Evolutionary conservation across 2,329 filamentous ascomycete genomes (phyloP).

Genomic region (Pyrenochaeta sp.): DNA sequence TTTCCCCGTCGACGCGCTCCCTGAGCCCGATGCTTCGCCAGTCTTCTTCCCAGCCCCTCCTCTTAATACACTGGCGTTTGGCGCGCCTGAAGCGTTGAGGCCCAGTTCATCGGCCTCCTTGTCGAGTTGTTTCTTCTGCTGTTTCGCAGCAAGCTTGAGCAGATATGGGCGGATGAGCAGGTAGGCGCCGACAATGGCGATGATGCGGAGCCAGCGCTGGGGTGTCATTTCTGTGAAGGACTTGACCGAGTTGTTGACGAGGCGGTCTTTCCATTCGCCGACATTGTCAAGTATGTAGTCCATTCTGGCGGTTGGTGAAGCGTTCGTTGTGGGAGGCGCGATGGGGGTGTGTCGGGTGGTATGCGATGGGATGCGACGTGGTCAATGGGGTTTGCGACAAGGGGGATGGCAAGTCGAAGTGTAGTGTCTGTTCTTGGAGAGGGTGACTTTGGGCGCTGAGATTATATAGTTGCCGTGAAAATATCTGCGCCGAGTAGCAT

Average conservation of each 20-base stretch:
- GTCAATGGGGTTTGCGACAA: too few species aligned
- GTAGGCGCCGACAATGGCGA: constrained; percentile 77
- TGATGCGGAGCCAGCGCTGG: constrained; percentile 68
- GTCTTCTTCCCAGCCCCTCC: constrained; percentile 54
- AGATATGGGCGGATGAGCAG: constrained; percentile 74
- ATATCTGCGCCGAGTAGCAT: too few species aligned
- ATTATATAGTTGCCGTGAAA: too few species aligned
- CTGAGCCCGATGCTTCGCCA: constrained; percentile 60
- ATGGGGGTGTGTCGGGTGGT: constrained; percentile 1
- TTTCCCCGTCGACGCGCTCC: constrained; percentile 66
- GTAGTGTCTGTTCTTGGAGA: too few species aligned
- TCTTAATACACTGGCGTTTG: constrained; percentile 42
- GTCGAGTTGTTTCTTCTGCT: constrained; percentile 70
- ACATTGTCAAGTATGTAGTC: constrained; percentile 33
- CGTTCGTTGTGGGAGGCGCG: constrained; percentile 3
- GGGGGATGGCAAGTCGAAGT: too few species aligned
- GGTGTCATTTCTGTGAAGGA: constrained; percentile 54
- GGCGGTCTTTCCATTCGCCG: constrained; percentile 44
- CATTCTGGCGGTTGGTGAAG: too few species aligned
- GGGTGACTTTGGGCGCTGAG: too few species aligned
- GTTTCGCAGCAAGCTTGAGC: constrained; percentile 69
- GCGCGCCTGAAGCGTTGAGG: constrained; percentile 37
- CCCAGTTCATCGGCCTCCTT: constrained; percentile 53
- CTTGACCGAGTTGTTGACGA: constrained; percentile 50
- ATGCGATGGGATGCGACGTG: neutral